These are phyloP conservation scores for Arachis hypogaea DNA, from an alignment of 306 rosid species.

Conservation along the genomic window DNA sequence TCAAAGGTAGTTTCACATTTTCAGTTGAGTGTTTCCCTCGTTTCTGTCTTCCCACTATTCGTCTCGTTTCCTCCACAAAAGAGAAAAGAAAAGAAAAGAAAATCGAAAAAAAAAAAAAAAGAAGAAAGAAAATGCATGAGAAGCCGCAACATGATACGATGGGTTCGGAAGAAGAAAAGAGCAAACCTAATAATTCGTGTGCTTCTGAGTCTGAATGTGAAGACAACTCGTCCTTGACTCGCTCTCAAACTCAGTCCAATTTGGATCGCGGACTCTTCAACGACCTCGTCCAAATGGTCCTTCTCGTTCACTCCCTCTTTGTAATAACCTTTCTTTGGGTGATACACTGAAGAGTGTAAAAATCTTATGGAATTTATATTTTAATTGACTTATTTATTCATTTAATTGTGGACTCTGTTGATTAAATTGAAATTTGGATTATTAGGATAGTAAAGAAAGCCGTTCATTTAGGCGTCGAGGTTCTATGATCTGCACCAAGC, in stretches of 20 bases:
- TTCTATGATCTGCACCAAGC: slow-evolving; percentile 74
- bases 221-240: slow-evolving; percentile 56
- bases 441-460: slow-evolving; percentile 69
- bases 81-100: too few relatives aligned
- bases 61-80: too few relatives aligned
- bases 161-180: slow-evolving; percentile 43
- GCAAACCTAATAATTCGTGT: slow-evolving; percentile 57
- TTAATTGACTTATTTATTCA: neutral
- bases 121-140: slow-evolving; percentile 47
- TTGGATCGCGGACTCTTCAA: slow-evolving; percentile 69
- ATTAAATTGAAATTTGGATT: slow-evolving; percentile 35
- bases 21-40: neutral
- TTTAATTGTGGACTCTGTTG: neutral
- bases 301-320: slow-evolving; percentile 74
- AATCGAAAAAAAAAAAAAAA: neutral
- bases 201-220: slow-evolving; percentile 46
- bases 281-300: slow-evolving; percentile 74
- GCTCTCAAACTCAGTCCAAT: slow-evolving; percentile 39
- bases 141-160: slow-evolving; percentile 44
- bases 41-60: too few relatives aligned
- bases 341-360: neutral
- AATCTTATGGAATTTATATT: neutral
- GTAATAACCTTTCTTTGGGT: slow-evolving; percentile 32
- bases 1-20: too few relatives aligned
- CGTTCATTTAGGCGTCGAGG: slow-evolving; percentile 71